These are phyloP conservation scores for Globisporangium nodosum DNA, from an alignment of 352 stramenopile species.

Conservation along the genomic window DNA sequence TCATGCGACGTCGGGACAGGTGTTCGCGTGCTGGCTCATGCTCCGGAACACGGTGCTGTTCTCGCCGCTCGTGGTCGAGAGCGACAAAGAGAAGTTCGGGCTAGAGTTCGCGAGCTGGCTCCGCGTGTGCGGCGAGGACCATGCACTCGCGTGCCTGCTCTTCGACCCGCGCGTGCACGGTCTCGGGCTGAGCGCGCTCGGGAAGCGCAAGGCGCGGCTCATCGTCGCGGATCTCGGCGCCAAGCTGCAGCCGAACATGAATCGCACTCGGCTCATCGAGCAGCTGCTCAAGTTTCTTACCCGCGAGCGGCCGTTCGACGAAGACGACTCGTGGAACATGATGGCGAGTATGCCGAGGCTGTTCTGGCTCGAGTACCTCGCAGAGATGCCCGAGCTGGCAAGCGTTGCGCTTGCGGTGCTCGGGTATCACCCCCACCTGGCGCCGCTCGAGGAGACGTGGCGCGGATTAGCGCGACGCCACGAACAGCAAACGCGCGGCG, in stretches of 20 bases:
- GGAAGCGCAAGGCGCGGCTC: constrained; percentile 21
- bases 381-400: constrained; percentile 25
- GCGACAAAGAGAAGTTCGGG: constrained; percentile 19
- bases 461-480: constrained; percentile 6
- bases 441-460: constrained; percentile 27
- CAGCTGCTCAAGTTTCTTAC: constrained; percentile 34
- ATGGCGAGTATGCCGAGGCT: constrained; percentile 34
- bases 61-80: constrained; percentile 8
- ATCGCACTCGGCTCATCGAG: constrained; percentile 23
- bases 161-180: constrained; percentile 31
- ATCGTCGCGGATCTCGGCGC: constrained; percentile 17
- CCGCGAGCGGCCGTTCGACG: constrained; percentile 30
- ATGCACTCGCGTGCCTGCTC: constrained; percentile 26
- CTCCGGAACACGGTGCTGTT: constrained; percentile 11
- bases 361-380: constrained; percentile 37
- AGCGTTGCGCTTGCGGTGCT: constrained; percentile 28
- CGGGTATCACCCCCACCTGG: constrained; percentile 21
- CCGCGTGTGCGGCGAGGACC: constrained; percentile 12
- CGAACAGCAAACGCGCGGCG: neutral
- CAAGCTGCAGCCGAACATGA: constrained; percentile 11
- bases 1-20: constrained; percentile 19
- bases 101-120: constrained; percentile 17
- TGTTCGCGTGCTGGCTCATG: constrained; percentile 27
- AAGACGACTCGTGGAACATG: constrained; percentile 32
- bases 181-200: constrained; percentile 24